Percentiles rank a stretch among this genome's conserved stretches.
Evolutionary conservation across 176 grass and related monocot species (phyloP).

Genomic region (Zea mays): Zm-B73-REFERENCE-NAM-5.0 NC_050100.1:61935001-61935500

Average conservation of each 20-base stretch:
- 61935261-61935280: neutral
- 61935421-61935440: neutral
- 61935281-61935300: too few species aligned
- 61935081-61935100: neutral
- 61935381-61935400: neutral
- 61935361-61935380: too few species aligned
- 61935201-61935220: conserved; percentile 42
- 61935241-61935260: neutral
- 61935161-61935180: conserved; percentile 27
- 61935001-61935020: conserved; percentile 1
- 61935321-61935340: too few species aligned
- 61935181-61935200: conserved; percentile 4
- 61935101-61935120: conserved; percentile 46
- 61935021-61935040: conserved; percentile 1
- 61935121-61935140: conserved; percentile 46
- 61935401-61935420: too few species aligned
- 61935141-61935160: conserved; percentile 36
- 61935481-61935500: neutral
- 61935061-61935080: conserved; percentile 36
- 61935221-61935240: neutral
- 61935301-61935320: too few species aligned
- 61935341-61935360: too few species aligned
- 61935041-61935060: neutral
- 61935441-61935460: too few species aligned
- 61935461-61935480: neutral